Base-by-base conservation (phyloP, 306 rosid species). In the Sicyos baderoa region DNA sequence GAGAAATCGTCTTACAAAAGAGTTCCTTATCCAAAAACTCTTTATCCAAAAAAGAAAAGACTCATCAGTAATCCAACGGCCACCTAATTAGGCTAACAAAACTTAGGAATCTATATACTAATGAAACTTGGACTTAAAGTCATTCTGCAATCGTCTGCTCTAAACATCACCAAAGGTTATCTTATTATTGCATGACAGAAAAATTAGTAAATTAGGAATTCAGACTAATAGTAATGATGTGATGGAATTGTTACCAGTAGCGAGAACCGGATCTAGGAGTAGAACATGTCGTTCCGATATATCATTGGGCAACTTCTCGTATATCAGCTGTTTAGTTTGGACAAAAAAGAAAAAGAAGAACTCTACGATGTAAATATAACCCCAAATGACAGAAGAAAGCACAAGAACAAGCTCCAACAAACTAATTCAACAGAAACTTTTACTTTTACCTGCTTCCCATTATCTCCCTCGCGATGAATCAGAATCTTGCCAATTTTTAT, bases 191-290 rank as follows among this genome's bases (percentile, higher is more conserved):
- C n/a, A n/a, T n/a, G 6, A 37, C 13, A 40, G 25, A 35, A 0
- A n/a, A n/a, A 10, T 63, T 16, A 6, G 23, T 42, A 18, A 63
- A 63, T 42, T 10, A 42, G 10, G 8, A 63, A 17, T 19, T 40
- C 11, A 19, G 76, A 76, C 55, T 49, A 23, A 50, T 27, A 25
- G 29, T 16, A 12, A 60, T 27, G 35, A 68, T 9, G 44, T 6
- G 47, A 65, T 47, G 54, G 25, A 2, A 67, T 45, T 1, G 72
- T 54, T 82, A 93, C 98, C 98, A 73, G 98, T 93, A 74, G 94
- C 98, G 75, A 93, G 96, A 79, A 93, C 98, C 3, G 98, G 98
- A 65, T 93, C 98, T 18, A 93, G 94, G 80, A 93, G 98, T 80
- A 93, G 86, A 77, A 93, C 98, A 77, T 93, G 98, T 11, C 98